Evolutionary conservation across 306 rosid genomes (phyloP), one percentile per base, ranked within the genome.

Genomic region (Quercus gilva): DNA sequence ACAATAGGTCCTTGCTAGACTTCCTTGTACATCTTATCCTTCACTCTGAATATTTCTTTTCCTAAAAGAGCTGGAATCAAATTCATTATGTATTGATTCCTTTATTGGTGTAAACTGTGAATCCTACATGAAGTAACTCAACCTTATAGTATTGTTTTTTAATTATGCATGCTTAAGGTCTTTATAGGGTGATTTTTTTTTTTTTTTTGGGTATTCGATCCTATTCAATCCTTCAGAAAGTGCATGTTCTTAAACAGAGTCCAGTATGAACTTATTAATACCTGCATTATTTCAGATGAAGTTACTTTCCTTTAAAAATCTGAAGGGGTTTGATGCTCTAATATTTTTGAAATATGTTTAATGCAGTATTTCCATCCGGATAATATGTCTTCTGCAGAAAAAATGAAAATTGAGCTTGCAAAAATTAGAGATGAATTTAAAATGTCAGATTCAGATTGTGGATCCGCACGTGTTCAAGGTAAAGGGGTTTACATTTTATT

Each of bases 391-490:
- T 89, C 97, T 11, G 89, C 81, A 0, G 99, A 94, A 57, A 92
- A 89, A 88, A 11, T 92, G 91, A 94, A 94, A 89, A 80, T 88
- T 19, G 94, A 92, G 82, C 94, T 94, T 14, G 79, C 89, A 37
- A 90, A 88, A 88, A 90, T 91, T 18, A 90, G 99, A 81, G 95
- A 90, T 20, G 95, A 92, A 65, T 94, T 94, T 83, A 94, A 92
- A 82, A 88, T 92, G 97, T 92, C 99, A 2, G 99, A 92, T 79
- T 91, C 94, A 23, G 97, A 94, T 75, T 92, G 99, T 76, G 99
- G 97, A 77, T 94, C 99, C 73, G 83, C 94, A 58, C 93, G 92
- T 55, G 97, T 94, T 79, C 99, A 94, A 90, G 97, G 99, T 94
- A 91, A 80, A 69, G 67, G 55, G 49, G 18, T 68, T 68, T 67